A percentile compares a stretch with the other conserved stretches of the same genome.
Evolutionary conservation across 31 red algal species (phyloP).

Genomic region (Odonthalia washingtoniensis): DNA sequence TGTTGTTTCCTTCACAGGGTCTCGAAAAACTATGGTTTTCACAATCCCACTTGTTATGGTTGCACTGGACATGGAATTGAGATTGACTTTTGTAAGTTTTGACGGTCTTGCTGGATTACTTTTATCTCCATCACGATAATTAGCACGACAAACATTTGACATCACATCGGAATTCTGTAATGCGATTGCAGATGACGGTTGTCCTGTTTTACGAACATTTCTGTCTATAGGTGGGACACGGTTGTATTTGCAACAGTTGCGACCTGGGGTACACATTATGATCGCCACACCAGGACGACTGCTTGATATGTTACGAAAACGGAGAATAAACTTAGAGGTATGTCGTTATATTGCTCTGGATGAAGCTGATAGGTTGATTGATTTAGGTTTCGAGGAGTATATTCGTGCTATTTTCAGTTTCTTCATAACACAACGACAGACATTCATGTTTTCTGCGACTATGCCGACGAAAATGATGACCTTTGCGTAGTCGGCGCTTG

Average conservation of each 20-base stretch:
- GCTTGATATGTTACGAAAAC: conserved; percentile 77
- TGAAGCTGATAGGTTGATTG: conserved; percentile 93
- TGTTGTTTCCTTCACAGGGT: conserved; percentile 90
- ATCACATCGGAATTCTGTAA: conserved; percentile 58
- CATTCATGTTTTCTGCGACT: conserved; percentile 93
- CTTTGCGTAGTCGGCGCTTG: conserved; percentile 94
- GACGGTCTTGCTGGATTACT: conserved; percentile 84
- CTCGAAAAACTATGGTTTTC: conserved; percentile 92
- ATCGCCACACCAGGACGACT: conserved; percentile 89
- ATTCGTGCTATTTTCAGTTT: conserved; percentile 89
- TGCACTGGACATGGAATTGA: conserved; percentile 79
- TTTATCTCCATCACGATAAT: conserved; percentile 81
- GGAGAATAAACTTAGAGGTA: conserved; percentile 72
- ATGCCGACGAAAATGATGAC: conserved; percentile 88
- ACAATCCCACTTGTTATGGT: conserved; percentile 76
- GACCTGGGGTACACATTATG: conserved; percentile 67
- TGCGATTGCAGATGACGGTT: no score
- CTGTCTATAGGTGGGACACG: no score
- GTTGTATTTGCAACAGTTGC: no score
- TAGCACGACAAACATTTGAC: conserved; percentile 87
- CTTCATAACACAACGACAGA: conserved; percentile 86
- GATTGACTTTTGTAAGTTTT: conserved; percentile 56
- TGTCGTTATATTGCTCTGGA: conserved; percentile 83
- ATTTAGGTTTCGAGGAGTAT: conserved; percentile 91
- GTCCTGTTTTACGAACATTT: no score